Percentiles rank a stretch among this genome's conserved stretches.
Evolutionary conservation across 495 filamentous ascomycete genomes (phyloP).

Genomic region (Friedmanniomyces simplex): DNA sequence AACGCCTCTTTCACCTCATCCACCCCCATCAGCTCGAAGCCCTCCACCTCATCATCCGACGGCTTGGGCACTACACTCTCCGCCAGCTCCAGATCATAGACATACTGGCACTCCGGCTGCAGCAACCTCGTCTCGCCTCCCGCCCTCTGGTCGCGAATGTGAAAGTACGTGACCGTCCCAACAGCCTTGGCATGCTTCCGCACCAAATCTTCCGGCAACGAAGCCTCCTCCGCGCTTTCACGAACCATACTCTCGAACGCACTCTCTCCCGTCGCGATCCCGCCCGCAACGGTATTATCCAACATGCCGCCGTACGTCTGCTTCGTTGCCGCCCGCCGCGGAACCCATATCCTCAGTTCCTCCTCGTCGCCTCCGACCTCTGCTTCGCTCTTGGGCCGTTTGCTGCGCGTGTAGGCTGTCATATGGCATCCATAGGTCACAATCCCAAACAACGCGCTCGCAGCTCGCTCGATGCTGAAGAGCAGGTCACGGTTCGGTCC

Average conservation of each 20-base stretch:
- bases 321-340: slow-evolving; percentile 62
- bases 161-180: slow-evolving; percentile 77
- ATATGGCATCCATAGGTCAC: slow-evolving; percentile 86
- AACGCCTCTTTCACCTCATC: slow-evolving; percentile 64
- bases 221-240: slow-evolving; percentile 83
- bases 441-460: slow-evolving; percentile 71
- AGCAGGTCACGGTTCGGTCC: slow-evolving; percentile 51
- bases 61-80: slow-evolving; percentile 56
- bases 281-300: slow-evolving; percentile 91
- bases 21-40: slow-evolving; percentile 67
- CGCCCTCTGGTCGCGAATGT: slow-evolving; percentile 63
- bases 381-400: slow-evolving; percentile 5
- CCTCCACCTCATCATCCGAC: slow-evolving; percentile 78
- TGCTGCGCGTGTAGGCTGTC: slow-evolving; percentile 55
- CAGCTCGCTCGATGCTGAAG: slow-evolving; percentile 69
- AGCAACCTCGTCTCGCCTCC: slow-evolving; percentile 81
- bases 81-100: slow-evolving; percentile 78
- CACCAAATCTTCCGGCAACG: slow-evolving; percentile 62
- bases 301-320: slow-evolving; percentile 78
- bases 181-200: slow-evolving; percentile 42
- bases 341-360: slow-evolving; percentile 74
- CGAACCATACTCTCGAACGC: slow-evolving; percentile 72
- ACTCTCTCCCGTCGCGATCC: slow-evolving; percentile 66
- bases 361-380: slow-evolving; percentile 32
- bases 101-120: slow-evolving; percentile 85